Evolutionary conservation across 1,139 yeast species (phyloP), one percentile per base, ranked within the genome.

Genomic region (Candida tropicalis): DNA sequence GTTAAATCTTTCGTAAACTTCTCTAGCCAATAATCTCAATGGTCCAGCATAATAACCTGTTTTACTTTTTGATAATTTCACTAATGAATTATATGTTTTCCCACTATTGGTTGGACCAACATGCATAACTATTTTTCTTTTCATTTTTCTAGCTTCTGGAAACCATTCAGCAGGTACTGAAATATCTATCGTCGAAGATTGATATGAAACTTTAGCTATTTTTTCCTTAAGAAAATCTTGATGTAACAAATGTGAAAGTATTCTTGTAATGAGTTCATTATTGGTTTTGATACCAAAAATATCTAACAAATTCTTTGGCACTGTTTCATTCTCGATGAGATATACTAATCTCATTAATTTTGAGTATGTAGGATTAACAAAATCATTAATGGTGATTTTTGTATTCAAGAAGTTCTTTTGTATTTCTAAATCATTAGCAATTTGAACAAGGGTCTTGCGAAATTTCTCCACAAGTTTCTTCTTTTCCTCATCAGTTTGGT

Each of bases 81-180:
- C 75, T 35, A 93, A 67, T 0, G 98, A 96, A 39, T 80, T 77
- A 58, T 87, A 87, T 0, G 99, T 93, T 58, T 93, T 93, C n/a
- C 99, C 99, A 53, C 95, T 84, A 60, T 93, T 93, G 0, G 99
- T 93, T 0, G 99, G 99, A 0, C 99, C 99, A 15, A 93, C 89
- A 61, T 93, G 99, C 81, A 95, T 78, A 16, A 84, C 75, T 36
- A 93, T 76, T 45, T 85, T 84, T 33, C 99, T 72, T 50, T 81
- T 83, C 70, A 90, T 73, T 50, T 83, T 80, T 35, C 99, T 72
- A 0, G 99, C 96, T 39, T 75, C 81, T 0, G 99, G 97, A 56
- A 75, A 93, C 95, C 96, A 87, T 59, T 84, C 89, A 1, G 85
- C 84, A 1, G 97, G 96, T 51, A 83, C 79, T 2, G 81, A 70